These are phyloP conservation scores for Apiotrichum gracile DNA, from an alignment of 1,284 basidiomycete genomes.

Conservation along the genomic window DNA sequence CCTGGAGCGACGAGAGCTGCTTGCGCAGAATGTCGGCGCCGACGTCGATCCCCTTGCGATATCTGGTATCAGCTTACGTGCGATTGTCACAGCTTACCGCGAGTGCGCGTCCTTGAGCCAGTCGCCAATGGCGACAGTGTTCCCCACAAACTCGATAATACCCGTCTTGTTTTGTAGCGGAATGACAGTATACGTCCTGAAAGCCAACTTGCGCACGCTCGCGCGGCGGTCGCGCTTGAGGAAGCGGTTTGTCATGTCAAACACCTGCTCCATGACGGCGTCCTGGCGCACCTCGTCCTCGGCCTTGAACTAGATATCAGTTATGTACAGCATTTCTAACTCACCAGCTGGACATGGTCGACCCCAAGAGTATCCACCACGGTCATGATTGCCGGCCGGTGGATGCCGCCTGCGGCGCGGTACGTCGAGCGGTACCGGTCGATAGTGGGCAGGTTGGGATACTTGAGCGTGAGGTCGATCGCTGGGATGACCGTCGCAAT, in stretches of 20 bases:
- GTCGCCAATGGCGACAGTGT: constrained; percentile 62
- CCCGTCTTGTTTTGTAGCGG: constrained; percentile 77
- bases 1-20: constrained; percentile 30
- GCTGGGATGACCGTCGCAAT: constrained; percentile 69
- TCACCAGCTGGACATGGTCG: constrained; percentile 73
- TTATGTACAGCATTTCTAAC: constrained; percentile 17
- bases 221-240: constrained; percentile 70
- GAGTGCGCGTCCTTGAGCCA: constrained; percentile 63
- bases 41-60: constrained; percentile 27
- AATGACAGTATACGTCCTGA: constrained; percentile 83
- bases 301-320: constrained; percentile 71
- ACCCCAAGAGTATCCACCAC: constrained; percentile 67
- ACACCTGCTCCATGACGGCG: constrained; percentile 98
- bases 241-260: constrained; percentile 78
- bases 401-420: constrained; percentile 68
- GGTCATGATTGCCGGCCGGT: constrained; percentile 71
- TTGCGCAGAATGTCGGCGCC: constrained; percentile 20
- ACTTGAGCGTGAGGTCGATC: constrained; percentile 65
- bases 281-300: constrained; percentile 92
- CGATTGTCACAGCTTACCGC: constrained; percentile 48
- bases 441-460: constrained; percentile 64
- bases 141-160: constrained; percentile 82
- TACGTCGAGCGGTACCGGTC: constrained; percentile 58
- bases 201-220: constrained; percentile 61
- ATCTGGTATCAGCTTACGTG: constrained; percentile 16